Conservation (phyloP, 305 asterid species). For the Galium porrigens region DNA sequence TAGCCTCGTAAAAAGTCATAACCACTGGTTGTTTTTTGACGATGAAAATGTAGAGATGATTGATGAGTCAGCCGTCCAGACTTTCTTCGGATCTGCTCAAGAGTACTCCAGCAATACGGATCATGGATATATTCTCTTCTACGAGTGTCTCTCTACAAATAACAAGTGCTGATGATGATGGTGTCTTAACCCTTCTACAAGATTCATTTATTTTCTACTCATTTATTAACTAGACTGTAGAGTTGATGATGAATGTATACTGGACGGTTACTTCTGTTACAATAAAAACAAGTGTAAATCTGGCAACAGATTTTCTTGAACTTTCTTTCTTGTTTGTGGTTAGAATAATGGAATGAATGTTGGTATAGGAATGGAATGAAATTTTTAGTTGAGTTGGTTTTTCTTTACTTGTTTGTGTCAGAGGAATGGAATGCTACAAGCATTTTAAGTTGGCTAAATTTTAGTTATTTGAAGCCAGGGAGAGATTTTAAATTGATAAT, state of each 20-base stretch:
- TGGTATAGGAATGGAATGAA: slow-evolving; percentile 10
- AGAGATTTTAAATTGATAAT: no score
- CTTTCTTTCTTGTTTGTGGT: slow-evolving; percentile 1
- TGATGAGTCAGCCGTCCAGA: slow-evolving; percentile 63
- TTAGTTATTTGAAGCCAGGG: no score
- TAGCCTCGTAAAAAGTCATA: slow-evolving; percentile 70
- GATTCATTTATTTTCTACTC: neutral
- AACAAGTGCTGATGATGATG: slow-evolving; percentile 22
- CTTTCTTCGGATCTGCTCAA: slow-evolving; percentile 69
- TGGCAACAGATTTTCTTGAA: slow-evolving; percentile 8
- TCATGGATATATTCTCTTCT: slow-evolving; percentile 73
- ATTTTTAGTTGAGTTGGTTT: neutral
- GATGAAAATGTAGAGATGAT: slow-evolving; percentile 79
- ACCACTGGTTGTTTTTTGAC: slow-evolving; percentile 78
- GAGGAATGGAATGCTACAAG: slow-evolving; percentile 1
- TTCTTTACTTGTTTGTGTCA: slow-evolving; percentile 1
- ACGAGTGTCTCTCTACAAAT: slow-evolving; percentile 38
- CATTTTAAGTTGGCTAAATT: no score
- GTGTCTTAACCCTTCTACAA: slow-evolving; percentile 6
- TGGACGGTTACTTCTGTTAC: slow-evolving; percentile 12
- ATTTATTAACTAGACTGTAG: slow-evolving; percentile 5
- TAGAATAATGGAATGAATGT: slow-evolving; percentile 8
- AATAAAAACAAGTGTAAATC: slow-evolving; percentile 20
- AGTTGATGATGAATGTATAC: slow-evolving; percentile 16
- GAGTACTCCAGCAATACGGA: slow-evolving; percentile 71